These are phyloP conservation scores for Calonectria naviculata DNA, from an alignment of 2,329 filamentous ascomycete genomes.

Conservation along the genomic window DNA sequence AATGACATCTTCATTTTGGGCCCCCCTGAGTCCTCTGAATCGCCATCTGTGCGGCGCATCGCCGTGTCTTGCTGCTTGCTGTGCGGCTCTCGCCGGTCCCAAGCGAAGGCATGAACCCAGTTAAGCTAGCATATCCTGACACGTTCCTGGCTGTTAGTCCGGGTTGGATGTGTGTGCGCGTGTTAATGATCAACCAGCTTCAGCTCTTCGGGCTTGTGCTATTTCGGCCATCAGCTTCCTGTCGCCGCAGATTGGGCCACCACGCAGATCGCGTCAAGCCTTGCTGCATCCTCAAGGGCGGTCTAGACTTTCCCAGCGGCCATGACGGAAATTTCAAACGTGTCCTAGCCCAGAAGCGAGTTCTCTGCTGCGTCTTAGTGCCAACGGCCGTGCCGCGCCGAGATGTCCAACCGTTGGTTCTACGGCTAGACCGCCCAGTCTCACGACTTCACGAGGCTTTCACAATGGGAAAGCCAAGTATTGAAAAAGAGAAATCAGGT, in stretches of 20 bases:
- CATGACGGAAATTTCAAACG: neutral
- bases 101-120: too few relatives aligned
- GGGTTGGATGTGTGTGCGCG: too few relatives aligned
- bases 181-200: too few relatives aligned
- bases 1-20: too few relatives aligned
- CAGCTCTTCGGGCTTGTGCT: neutral
- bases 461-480: too few relatives aligned
- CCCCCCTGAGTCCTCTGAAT: too few relatives aligned
- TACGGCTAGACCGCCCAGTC: neutral
- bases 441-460: too few relatives aligned
- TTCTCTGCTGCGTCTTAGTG: neutral
- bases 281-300: neutral
- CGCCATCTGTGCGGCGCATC: too few relatives aligned
- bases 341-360: neutral
- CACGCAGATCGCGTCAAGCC: neutral
- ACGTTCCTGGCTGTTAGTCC: too few relatives aligned
- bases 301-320: neutral
- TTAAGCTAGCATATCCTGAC: too few relatives aligned
- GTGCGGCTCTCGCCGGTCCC: too few relatives aligned
- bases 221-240: neutral
- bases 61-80: too few relatives aligned
- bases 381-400: neutral
- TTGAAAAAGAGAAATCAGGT: neutral
- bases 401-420: neutral
- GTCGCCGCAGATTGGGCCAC: neutral